phyloP scores from a whole-genome alignment of 2,329 filamentous ascomycete species.

The Paramyrothecium roridum region DNA sequence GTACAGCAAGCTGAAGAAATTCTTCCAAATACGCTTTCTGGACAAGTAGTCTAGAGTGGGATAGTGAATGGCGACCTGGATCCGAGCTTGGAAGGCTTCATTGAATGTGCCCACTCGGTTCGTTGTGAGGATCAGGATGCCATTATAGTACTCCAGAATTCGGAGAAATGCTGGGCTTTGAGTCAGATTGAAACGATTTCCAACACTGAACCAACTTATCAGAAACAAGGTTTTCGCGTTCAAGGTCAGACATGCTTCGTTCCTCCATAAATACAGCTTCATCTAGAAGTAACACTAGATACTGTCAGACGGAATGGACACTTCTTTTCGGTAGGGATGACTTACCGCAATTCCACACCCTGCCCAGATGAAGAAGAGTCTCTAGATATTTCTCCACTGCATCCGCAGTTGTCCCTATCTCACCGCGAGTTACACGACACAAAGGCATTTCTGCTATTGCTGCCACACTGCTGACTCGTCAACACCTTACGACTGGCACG shows the following conservation, averaged over 20 bases:
- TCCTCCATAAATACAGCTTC: slow-evolving; percentile 15
- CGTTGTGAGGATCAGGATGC: neutral
- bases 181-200: neutral
- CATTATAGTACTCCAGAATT: slow-evolving; percentile 24
- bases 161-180: slow-evolving; percentile 22
- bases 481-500: neutral
- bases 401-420: slow-evolving; percentile 11
- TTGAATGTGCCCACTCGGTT: neutral
- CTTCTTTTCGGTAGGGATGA: no score
- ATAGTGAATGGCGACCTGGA: neutral
- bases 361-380: slow-evolving; percentile 10
- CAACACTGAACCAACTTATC: slow-evolving; percentile 4
- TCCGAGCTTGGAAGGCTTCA: neutral
- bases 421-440: slow-evolving; percentile 12
- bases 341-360: slow-evolving; percentile 10
- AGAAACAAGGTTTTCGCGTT: slow-evolving; percentile 14
- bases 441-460: slow-evolving; percentile 9
- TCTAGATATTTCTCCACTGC: slow-evolving; percentile 10
- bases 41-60: neutral
- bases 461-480: slow-evolving; percentile 4
- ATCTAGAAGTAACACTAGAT: slow-evolving; percentile 14
- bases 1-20: neutral
- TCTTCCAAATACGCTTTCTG: neutral
- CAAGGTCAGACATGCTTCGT: slow-evolving; percentile 9
- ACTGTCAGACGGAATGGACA: neutral